Conservation (phyloP, 495 filamentous ascomycete species). For the Recurvomyces mirabilis region DNA sequence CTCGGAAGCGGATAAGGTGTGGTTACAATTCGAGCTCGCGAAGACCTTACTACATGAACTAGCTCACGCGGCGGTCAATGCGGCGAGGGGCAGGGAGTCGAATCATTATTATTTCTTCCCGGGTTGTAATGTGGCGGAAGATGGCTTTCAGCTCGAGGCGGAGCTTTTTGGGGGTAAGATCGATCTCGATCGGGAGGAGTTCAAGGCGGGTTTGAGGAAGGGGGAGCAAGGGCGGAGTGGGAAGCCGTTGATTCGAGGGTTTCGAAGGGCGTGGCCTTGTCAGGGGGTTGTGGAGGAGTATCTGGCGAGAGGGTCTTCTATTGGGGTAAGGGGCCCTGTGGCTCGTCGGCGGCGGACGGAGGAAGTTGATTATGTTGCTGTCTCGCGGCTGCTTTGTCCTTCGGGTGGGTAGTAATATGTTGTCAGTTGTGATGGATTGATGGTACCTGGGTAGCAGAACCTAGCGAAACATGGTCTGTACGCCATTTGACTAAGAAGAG, state of each 20-base stretch:
- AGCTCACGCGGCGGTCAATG: conserved; percentile 1
- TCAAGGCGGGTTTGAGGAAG: neutral
- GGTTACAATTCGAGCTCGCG: conserved; percentile 2
- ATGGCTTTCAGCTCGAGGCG: conserved; percentile 1
- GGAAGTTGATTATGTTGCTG: no score
- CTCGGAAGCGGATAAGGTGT: neutral
- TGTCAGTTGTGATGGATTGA: no score
- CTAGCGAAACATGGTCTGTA: no score
- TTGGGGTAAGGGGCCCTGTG: neutral
- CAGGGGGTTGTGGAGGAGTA: conserved; percentile 1
- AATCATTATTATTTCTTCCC: neutral
- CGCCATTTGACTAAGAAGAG: no score
- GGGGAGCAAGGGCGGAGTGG: neutral
- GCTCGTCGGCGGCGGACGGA: no score
- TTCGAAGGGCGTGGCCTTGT: neutral
- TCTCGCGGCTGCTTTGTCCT: no score
- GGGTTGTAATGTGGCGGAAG: neutral
- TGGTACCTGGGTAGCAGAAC: no score
- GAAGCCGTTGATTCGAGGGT: neutral
- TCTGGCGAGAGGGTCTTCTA: neutral
- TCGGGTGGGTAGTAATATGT: no score
- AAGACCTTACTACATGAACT: conserved; percentile 1
- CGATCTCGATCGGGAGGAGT: neutral
- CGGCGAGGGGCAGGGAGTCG: neutral
- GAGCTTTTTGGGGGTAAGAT: conserved; percentile 1